These are phyloP conservation scores for Stagonosporopsis vannaccii DNA, from an alignment of 2,329 filamentous ascomycete genomes.

Conservation along the genomic window DNA sequence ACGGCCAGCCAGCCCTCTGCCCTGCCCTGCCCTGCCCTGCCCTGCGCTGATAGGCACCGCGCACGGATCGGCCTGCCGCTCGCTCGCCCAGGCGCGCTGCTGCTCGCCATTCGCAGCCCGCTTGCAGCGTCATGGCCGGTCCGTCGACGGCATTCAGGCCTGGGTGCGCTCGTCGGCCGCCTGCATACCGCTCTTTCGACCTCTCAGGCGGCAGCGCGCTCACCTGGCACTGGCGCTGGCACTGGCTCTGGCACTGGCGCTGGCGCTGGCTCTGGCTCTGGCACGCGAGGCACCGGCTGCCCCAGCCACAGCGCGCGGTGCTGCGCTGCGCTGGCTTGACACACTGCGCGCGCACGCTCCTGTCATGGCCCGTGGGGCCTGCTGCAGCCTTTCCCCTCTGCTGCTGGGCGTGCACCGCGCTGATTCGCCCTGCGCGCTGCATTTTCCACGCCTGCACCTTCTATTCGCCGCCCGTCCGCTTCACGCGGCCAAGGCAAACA, in stretches of 20 bases:
- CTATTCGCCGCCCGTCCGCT: constrained; percentile 24
- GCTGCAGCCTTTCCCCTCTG: neutral
- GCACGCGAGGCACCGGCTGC: too few species aligned
- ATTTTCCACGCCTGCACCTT: constrained; percentile 15
- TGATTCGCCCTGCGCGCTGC: constrained; percentile 27
- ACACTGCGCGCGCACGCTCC: constrained; percentile 4
- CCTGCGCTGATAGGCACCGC: constrained; percentile 30
- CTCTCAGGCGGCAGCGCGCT: too few species aligned
- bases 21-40: constrained; percentile 17
- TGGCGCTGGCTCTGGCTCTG: too few species aligned
- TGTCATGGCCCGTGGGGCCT: neutral
- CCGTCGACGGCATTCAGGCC: constrained; percentile 13
- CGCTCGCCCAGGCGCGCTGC: too few species aligned
- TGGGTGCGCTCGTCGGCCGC: constrained; percentile 2
- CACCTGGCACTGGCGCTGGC: too few species aligned
- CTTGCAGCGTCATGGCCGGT: constrained; percentile 5
- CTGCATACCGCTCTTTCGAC: constrained; percentile 16
- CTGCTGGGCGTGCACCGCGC: constrained; percentile 8
- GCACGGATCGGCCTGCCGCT: constrained; percentile 24
- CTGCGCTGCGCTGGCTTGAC: too few species aligned
- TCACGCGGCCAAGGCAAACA: constrained; percentile 11
- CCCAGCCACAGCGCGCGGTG: constrained; percentile 12
- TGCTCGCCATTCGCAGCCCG: constrained; percentile 9
- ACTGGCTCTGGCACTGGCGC: too few species aligned
- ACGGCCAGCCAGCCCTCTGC: constrained; percentile 30